phyloP scores from a whole-genome alignment of 2,329 filamentous ascomycete genomes.

The Falciphora oryzae region DNA sequence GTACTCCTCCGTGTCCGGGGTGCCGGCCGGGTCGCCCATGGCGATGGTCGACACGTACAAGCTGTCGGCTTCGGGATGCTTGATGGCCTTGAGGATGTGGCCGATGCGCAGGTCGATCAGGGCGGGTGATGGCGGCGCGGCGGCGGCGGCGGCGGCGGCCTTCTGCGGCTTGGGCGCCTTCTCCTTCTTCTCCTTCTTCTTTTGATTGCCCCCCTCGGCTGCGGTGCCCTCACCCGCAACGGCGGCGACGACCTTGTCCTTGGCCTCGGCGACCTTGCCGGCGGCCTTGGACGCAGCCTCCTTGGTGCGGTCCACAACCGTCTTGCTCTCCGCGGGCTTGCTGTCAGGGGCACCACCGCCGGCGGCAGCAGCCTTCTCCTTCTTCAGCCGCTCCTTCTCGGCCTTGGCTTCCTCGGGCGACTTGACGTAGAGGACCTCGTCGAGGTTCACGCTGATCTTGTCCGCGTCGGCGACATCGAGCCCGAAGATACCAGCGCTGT shows the following conservation, averaged over 20 bases:
- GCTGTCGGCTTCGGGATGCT: slow-evolving; percentile 94
- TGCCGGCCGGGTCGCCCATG: slow-evolving; percentile 79
- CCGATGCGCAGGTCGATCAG: slow-evolving; percentile 95
- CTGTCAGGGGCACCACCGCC: slow-evolving; percentile 36
- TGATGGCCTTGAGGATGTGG: slow-evolving; percentile 92
- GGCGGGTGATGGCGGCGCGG: slow-evolving; percentile 72
- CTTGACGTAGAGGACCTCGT: slow-evolving; percentile 80
- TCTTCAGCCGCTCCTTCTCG: slow-evolving; percentile 95
- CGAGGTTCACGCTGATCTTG: slow-evolving; percentile 72
- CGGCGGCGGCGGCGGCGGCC: slow-evolving; percentile 62
- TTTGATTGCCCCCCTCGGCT: slow-evolving; percentile 44
- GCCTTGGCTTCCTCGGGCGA: slow-evolving; percentile 87
- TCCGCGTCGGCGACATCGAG: slow-evolving; percentile 64
- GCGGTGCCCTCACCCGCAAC: slow-evolving; percentile 27
- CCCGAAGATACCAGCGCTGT: slow-evolving; percentile 67
- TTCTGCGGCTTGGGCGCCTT: slow-evolving; percentile 74
- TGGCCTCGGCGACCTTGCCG: slow-evolving; percentile 40
- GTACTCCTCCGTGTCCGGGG: slow-evolving; percentile 84
- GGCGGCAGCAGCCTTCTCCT: slow-evolving; percentile 75
- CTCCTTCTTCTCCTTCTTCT: slow-evolving; percentile 93
- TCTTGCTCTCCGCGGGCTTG: slow-evolving; percentile 39
- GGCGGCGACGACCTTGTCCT: slow-evolving; percentile 42
- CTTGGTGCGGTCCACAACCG: slow-evolving; percentile 56
- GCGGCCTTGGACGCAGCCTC: slow-evolving; percentile 47
- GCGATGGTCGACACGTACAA: slow-evolving; percentile 94